A percentile compares a stretch with the other conserved stretches of the same genome.
phyloP scores from a whole-genome alignment of 306 rosid genomes.

The Vachellia pachyceras region DNA sequence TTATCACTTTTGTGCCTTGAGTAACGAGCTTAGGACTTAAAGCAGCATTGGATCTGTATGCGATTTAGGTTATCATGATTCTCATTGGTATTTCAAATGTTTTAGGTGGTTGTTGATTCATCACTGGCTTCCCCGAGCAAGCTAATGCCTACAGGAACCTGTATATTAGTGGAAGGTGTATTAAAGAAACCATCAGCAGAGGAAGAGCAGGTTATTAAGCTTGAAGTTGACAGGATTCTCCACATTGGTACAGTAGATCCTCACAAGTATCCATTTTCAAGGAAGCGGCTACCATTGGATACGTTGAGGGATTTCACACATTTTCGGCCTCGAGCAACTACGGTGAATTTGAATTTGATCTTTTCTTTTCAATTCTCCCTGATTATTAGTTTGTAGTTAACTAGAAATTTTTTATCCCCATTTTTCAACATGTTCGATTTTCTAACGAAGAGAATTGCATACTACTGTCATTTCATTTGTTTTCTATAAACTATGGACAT shows the following conservation, averaged over 20 bases:
- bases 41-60: not conserved
- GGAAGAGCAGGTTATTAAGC: constrained; percentile 66
- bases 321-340: constrained; percentile 85
- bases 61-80: not conserved
- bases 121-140: constrained; percentile 53
- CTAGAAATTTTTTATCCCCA: not conserved
- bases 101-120: constrained; percentile 76
- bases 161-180: constrained; percentile 82
- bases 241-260: constrained; percentile 79
- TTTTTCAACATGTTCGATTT: constrained; percentile 16
- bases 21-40: constrained; percentile 18
- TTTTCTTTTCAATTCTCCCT: constrained; percentile 8
- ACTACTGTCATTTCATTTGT: constrained; percentile 11
- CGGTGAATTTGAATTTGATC: constrained; percentile 55
- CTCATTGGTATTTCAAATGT: constrained; percentile 28
- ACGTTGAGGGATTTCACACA: constrained; percentile 69
- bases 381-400: not conserved
- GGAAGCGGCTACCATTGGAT: constrained; percentile 70
- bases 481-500: not conserved
- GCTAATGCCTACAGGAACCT: constrained; percentile 72
- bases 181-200: constrained; percentile 45
- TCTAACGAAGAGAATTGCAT: not conserved
- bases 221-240: constrained; percentile 70
- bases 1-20: constrained; percentile 18
- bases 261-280: constrained; percentile 73